Evolutionary conservation across 805 yeast genomes (phyloP).

Genomic region (Saturnispora sanitii): DNA sequence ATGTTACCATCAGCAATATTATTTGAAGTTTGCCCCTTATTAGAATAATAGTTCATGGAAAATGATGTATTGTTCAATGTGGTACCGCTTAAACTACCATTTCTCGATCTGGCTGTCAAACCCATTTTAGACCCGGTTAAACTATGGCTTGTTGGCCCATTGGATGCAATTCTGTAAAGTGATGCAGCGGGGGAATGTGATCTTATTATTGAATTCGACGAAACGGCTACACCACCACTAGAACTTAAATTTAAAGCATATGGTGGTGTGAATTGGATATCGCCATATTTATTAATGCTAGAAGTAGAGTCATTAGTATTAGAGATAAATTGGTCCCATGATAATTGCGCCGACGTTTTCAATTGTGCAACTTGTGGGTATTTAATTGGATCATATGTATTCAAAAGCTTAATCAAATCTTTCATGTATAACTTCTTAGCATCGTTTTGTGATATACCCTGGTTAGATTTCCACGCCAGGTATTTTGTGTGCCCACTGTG

Average conservation of each 20-base stretch:
- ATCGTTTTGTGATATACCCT: constrained; percentile 56
- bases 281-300: constrained; percentile 2
- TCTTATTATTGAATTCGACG: constrained; percentile 10
- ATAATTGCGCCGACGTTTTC: constrained; percentile 47
- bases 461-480: constrained; percentile 78
- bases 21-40: too few species aligned
- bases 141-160: constrained; percentile 16
- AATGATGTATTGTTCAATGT: not conserved
- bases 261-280: not conserved
- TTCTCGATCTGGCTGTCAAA: constrained; percentile 8
- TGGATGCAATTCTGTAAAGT: constrained; percentile 25
- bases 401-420: constrained; percentile 64
- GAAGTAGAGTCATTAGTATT: not conserved
- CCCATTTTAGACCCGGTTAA: constrained; percentile 21
- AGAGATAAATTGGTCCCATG: constrained; percentile 53
- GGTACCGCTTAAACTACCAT: constrained; percentile 9
- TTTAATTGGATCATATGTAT: constrained; percentile 39
- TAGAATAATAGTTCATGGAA: not conserved
- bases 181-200: constrained; percentile 28
- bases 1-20: not conserved
- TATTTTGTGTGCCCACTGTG: constrained; percentile 64
- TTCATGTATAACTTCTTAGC: constrained; percentile 67
- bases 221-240: not conserved
- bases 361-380: constrained; percentile 48
- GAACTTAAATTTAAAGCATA: too few species aligned